These are phyloP conservation scores for Nemophila menziesii DNA, from an alignment of 257 asterid species.

Conservation along the genomic window DNA sequence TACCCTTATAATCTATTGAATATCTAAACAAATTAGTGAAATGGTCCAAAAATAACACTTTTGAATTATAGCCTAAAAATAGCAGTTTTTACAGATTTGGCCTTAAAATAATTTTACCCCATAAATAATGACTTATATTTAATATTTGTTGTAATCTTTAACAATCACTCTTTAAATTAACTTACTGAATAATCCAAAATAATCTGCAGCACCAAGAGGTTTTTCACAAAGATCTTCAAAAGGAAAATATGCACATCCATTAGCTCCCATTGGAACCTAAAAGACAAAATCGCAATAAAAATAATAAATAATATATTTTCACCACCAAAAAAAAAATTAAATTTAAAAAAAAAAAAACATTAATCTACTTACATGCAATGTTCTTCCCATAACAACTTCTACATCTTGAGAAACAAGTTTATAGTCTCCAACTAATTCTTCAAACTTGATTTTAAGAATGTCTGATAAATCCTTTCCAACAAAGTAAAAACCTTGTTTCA, in stretches of 20 bases:
- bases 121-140: too few species aligned
- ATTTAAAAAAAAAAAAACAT: background rate
- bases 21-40: too few species aligned
- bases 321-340: background rate
- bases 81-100: too few species aligned
- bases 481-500: slow-evolving; percentile 67
- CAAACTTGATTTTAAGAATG: slow-evolving; percentile 58
- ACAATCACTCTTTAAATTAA: too few species aligned
- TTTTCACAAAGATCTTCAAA: slow-evolving; percentile 84
- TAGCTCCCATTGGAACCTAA: slow-evolving; percentile 85
- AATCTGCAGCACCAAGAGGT: slow-evolving; percentile 98
- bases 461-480: slow-evolving; percentile 41
- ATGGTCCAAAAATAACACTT: too few species aligned
- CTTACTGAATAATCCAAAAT: slow-evolving; percentile 78
- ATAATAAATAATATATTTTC: background rate
- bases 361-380: slow-evolving; percentile 38
- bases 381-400: slow-evolving; percentile 94
- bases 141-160: too few species aligned
- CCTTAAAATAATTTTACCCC: too few species aligned
- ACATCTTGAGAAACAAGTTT: slow-evolving; percentile 58
- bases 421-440: slow-evolving; percentile 45
- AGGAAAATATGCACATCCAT: slow-evolving; percentile 76
- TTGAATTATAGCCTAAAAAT: too few species aligned
- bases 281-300: background rate
- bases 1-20: too few species aligned